Base-by-base conservation (phyloP, 208 protist species). In the Paratrypanosoma confusum region DNA sequence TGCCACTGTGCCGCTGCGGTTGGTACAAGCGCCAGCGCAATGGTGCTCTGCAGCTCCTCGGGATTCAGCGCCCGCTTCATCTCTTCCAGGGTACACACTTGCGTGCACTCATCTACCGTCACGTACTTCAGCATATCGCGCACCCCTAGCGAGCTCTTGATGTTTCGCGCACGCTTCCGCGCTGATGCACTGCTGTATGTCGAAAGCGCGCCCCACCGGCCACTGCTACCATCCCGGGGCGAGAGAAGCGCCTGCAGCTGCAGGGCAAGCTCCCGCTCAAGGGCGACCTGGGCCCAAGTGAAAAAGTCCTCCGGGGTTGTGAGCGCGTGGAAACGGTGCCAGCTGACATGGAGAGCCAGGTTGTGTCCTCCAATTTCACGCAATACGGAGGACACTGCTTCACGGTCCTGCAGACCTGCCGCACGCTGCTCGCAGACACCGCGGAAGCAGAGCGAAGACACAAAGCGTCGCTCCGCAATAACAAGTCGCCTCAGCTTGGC, bases 281-380 rank as follows among this genome's bases (percentile, higher is more conserved):
- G 39, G 10, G 77, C 58, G 29, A 66, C 46, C 24, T 56, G 57
- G 7, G 80, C 43, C 51, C 71, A 78, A 8, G 41, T 40, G 25
- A 47, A 57, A 44, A 84, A 84, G 40, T 90, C 81, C 10, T 65
- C 55, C 13, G 73, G 57, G 2, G 77, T 75, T 5, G 66, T 44
- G 38, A 69, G 55, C 0, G 51, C 33, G 37, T 59, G 41, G 47
- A 84, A 67, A 18, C 53, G 48, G 11, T 58, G 18, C 50, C 71
- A 84, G 17, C 48, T 39, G 6, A 57, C 44, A 41, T 76, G 66
- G 14, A 83, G 50, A 11, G 76, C 77, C 17, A 69, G 57, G 48
- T 72, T 81, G 45, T 66, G 58, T 27, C 64, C 35, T 7, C 81
- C 81, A 7, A 71, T 59, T 2, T 41, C 27, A 17, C 38, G 28